Conservation (phyloP, 169 alveolate species). For the Plasmodium malariae region DNA sequence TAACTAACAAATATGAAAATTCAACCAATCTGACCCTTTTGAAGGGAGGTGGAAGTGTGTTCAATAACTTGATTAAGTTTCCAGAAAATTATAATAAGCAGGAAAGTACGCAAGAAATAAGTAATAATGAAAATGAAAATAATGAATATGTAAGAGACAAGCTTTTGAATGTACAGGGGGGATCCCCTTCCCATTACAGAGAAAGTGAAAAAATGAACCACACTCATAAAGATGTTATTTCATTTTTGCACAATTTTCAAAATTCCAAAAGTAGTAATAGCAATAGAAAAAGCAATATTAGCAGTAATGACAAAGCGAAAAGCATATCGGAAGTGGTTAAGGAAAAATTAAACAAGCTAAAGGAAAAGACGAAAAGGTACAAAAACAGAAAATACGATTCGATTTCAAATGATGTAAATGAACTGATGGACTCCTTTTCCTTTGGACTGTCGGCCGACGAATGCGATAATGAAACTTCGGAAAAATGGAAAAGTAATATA, state of each 20-base stretch:
- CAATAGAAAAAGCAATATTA: no score
- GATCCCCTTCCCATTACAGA: background rate
- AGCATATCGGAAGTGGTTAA: constrained; percentile 70
- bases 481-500: constrained; percentile 1
- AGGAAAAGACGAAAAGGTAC: constrained; percentile 66
- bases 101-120: background rate
- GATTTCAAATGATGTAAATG: background rate
- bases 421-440: constrained; percentile 23
- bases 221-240: constrained; percentile 67
- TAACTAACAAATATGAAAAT: background rate
- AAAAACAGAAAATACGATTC: background rate
- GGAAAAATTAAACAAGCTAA: constrained; percentile 72
- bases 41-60: background rate
- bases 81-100: no score
- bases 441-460: constrained; percentile 61
- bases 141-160: no score
- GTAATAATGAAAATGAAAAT: background rate
- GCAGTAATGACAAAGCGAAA: constrained; percentile 54
- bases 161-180: background rate
- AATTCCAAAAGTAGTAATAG: no score
- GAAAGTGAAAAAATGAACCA: background rate
- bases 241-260: constrained; percentile 75
- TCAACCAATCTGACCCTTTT: background rate
- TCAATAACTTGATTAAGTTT: background rate
- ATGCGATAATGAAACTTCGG: constrained; percentile 8